Base-by-base conservation (phyloP, 495 filamentous ascomycete species). In the Neohortaea acidophila region DNA sequence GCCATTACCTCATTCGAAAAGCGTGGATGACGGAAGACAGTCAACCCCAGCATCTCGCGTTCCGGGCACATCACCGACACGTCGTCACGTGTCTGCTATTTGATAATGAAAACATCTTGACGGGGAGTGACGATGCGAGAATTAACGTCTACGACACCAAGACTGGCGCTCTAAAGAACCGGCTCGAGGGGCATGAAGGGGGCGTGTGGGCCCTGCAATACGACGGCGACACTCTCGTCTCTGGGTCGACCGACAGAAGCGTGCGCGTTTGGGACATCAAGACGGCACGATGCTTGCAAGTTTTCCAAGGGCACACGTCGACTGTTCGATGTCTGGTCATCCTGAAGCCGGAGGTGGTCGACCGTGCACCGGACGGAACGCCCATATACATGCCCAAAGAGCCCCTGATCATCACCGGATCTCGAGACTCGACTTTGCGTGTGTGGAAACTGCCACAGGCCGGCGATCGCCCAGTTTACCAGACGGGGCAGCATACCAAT, bases 101-200 rank as follows among this genome's bases (percentile, higher is more conserved):
- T 48, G 89, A 99, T 49, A 79, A 81, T 21, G 89, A 96, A 61
- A 96, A 96, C 59, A 93, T 99, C 39, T 65, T 99, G 41, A 99
- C 91, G 9, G 89, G 89, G 21, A 94, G 86, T 49, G 89, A 99
- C 59, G 89, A 99, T 55, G 92, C 85, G 8, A 79, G 93, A 43
- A 99, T 99, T 55, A 84, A 96, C 53, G 87, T 99, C 28, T 99
- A 96, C 55, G 86, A 96, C 52, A 99, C 89, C 10, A 87, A 86
- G 58, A 96, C 85, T 4, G 89, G 89, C 39, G 79, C 79, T 39
- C 59, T 92, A 35, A 73, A 82, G 41, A 79, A 72, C 37, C 81
- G 74, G 25, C 69, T 99, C 3, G 77, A 81, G 53, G 89, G 89
- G 14, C 89, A 99, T 53, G 91, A 99, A 51, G 89, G 89, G 30